These are phyloP conservation scores for Saturnispora gosingensis DNA, from an alignment of 805 yeast species.

Conservation along the genomic window DNA sequence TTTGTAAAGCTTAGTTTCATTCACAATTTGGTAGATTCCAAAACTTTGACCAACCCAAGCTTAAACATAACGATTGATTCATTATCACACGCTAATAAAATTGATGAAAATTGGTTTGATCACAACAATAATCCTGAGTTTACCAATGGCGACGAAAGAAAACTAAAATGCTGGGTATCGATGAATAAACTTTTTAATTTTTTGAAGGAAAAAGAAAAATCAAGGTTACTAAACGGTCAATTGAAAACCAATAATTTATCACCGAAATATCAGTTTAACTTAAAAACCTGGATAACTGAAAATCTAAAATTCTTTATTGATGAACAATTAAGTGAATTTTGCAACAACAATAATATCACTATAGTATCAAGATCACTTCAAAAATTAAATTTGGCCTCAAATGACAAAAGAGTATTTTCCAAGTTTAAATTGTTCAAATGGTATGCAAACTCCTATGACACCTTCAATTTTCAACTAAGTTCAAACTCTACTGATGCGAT, in stretches of 20 bases:
- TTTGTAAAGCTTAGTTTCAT: conserved; percentile 13
- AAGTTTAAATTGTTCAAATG: conserved; percentile 24
- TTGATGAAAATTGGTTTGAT: conserved; percentile 12
- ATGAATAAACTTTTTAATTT: conserved; percentile 18
- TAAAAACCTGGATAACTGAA: conserved; percentile 16
- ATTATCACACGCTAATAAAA: conserved; percentile 7
- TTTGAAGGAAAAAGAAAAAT: conserved; percentile 18
- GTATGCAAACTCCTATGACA: conserved; percentile 21
- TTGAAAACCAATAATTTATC: conserved; percentile 7
- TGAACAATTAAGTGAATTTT: conserved; percentile 25
- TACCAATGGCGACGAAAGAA: conserved; percentile 8
- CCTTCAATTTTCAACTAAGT: conserved; percentile 15
- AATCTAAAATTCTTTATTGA: conserved; percentile 25
- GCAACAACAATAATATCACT: conserved; percentile 18
- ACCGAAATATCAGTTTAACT: not conserved
- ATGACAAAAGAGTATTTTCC: conserved; percentile 25
- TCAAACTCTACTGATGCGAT: conserved; percentile 14
- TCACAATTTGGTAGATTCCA: conserved; percentile 12
- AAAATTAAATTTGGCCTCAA: conserved; percentile 13
- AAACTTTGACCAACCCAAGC: conserved; percentile 11
- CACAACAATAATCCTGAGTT: conserved; percentile 4
- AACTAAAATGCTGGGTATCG: conserved; percentile 11
- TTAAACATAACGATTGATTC: conserved; percentile 13
- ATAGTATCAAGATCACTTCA: conserved; percentile 23
- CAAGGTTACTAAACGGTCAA: conserved; percentile 15